A percentile compares a stretch with the other conserved stretches of the same genome.
Evolutionary conservation across 225 moss, liverwort and hornwort genomes (phyloP).

Genomic region (Bryoerythrophyllum caledonicum): DNA sequence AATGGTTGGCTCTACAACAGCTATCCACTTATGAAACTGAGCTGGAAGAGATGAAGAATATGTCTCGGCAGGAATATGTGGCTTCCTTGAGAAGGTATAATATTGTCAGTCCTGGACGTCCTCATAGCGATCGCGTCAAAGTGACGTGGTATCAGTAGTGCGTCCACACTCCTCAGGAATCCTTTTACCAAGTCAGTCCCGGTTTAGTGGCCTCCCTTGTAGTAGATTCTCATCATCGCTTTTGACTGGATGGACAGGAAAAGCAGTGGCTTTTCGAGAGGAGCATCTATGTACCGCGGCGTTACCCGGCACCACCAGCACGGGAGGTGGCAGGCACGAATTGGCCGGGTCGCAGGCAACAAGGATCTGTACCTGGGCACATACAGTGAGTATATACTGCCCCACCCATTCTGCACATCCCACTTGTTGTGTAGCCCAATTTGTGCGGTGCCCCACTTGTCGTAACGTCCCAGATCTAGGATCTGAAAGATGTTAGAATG

Average conservation of each 20-base stretch:
- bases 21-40: constrained; percentile 80
- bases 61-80: constrained; percentile 95
- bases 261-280: constrained; percentile 96
- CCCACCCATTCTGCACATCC: not conserved
- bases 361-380: constrained; percentile 95
- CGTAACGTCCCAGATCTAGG: not conserved
- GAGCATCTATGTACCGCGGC: constrained; percentile 91
- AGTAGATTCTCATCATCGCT: constrained; percentile 18
- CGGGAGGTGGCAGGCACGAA: constrained; percentile 98
- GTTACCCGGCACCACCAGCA: constrained; percentile 98
- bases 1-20: constrained; percentile 35
- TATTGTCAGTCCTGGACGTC: constrained; percentile 9
- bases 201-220: constrained; percentile 14
- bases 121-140: constrained; percentile 27
- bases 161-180: constrained; percentile 19
- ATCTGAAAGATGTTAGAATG: too few relatives aligned
- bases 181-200: constrained; percentile 27
- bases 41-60: constrained; percentile 98
- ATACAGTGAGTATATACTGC: constrained; percentile 60
- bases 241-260: constrained; percentile 62
- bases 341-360: constrained; percentile 92
- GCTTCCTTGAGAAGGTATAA: constrained; percentile 85
- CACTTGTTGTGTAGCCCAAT: not conserved
- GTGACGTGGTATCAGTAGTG: not conserved
- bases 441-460: not conserved